Evolutionary conservation across 2,329 filamentous ascomycete species (phyloP).

Genomic region (Aspergillus fischeri): DNA sequence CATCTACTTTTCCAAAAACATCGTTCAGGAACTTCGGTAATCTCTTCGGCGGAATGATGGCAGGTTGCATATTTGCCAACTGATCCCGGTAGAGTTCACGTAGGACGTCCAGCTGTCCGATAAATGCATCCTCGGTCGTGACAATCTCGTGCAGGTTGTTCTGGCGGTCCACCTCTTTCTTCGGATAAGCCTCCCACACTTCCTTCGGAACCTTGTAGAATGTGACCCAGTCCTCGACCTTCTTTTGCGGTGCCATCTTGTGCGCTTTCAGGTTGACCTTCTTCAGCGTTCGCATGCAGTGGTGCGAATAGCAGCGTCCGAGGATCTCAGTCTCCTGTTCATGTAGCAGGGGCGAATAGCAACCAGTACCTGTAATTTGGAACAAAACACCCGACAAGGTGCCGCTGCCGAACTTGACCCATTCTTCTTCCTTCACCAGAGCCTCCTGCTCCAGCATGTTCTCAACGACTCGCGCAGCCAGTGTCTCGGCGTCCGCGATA

Average conservation of each 20-base stretch:
- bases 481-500: conserved; percentile 86
- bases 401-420: conserved; percentile 85
- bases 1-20: conserved; percentile 88
- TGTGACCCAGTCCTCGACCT: conserved; percentile 79
- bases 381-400: conserved; percentile 84
- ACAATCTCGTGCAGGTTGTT: conserved; percentile 95
- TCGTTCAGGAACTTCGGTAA: conserved; percentile 74
- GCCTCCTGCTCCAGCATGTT: conserved; percentile 76
- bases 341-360: conserved; percentile 83
- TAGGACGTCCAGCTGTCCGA: conserved; percentile 83
- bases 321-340: conserved; percentile 54
- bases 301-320: conserved; percentile 85
- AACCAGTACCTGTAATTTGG: conserved; percentile 87
- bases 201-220: conserved; percentile 83
- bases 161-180: conserved; percentile 88
- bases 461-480: conserved; percentile 72
- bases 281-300: conserved; percentile 89
- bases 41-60: conserved; percentile 74
- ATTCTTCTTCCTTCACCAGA: conserved; percentile 86
- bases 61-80: conserved; percentile 66
- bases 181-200: conserved; percentile 64
- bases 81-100: conserved; percentile 81
- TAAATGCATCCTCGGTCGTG: conserved; percentile 85
- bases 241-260: conserved; percentile 62
- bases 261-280: conserved; percentile 84